Evolutionary conservation across 176 grass and related monocot genomes (phyloP).

Genomic region (Oryza nivara): DNA sequence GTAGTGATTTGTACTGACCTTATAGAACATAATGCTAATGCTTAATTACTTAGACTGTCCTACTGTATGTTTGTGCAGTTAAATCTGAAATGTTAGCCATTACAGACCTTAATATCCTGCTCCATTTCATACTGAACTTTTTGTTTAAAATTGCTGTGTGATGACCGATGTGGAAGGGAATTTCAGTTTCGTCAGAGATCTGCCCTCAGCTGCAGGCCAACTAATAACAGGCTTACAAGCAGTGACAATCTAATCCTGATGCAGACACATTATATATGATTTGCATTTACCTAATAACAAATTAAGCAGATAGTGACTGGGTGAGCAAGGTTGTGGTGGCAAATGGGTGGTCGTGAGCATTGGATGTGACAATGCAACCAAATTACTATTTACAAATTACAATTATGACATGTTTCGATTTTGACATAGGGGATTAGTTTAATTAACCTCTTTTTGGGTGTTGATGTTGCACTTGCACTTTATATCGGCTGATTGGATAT

Average conservation of each 20-base stretch:
- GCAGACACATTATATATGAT: not conserved
- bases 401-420: not conserved
- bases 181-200: conserved; percentile 27
- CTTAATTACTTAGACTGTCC: not conserved
- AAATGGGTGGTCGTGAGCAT: not conserved
- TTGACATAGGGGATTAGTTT: not conserved
- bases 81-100: not conserved
- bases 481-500: too few relatives aligned
- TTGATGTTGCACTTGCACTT: too few relatives aligned
- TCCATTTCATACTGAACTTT: not conserved
- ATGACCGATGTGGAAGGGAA: not conserved
- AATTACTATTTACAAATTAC: not conserved
- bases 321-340: not conserved
- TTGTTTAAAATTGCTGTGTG: not conserved
- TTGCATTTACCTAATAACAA: not conserved
- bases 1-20: not conserved
- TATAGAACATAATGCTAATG: not conserved
- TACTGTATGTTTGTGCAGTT: not conserved
- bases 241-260: not conserved
- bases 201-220: not conserved
- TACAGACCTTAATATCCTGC: not conserved
- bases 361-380: not conserved
- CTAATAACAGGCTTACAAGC: not conserved
- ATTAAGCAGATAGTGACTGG: not conserved
- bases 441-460: not conserved